Percentiles rank a stretch among this genome's conserved stretches.
These are phyloP conservation scores for Teratosphaeriaceae sp. DNA, from an alignment of 2,329 filamentous ascomycete species.

Conservation along the genomic window DNA sequence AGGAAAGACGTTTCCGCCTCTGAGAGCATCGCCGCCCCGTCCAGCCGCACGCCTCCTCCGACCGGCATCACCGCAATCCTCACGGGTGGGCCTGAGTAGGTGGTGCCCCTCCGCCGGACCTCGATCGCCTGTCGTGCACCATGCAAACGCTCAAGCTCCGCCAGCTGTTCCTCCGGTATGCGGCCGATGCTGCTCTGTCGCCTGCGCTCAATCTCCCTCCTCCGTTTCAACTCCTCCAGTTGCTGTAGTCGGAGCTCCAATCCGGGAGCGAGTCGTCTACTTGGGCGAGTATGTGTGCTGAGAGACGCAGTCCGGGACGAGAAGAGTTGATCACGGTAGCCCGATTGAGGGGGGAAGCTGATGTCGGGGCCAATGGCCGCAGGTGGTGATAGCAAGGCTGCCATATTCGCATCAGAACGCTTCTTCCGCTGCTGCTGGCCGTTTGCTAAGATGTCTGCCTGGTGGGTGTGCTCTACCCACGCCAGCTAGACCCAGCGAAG, in stretches of 20 bases:
- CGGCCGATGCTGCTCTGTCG: conserved; percentile 52
- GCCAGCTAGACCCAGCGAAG: too few relatives aligned
- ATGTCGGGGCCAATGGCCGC: neutral
- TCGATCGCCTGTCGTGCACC: conserved; percentile 40
- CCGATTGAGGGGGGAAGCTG: neutral
- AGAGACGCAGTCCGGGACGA: neutral
- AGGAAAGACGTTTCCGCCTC: conserved; percentile 33
- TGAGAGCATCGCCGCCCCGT: conserved; percentile 26
- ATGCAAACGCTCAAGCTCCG: conserved; percentile 62
- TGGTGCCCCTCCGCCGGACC: conserved; percentile 60
- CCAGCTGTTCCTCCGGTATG: conserved; percentile 63
- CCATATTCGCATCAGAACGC: neutral
- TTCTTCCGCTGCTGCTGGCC: neutral
- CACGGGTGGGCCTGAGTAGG: conserved; percentile 56
- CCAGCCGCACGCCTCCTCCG: conserved; percentile 23
- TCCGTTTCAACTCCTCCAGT: conserved; percentile 31
- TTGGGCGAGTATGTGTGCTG: conserved; percentile 30
- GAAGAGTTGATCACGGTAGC: neutral
- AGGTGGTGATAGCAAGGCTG: neutral
- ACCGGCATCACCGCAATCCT: conserved; percentile 22
- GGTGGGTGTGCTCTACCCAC: too few relatives aligned
- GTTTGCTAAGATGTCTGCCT: neutral
- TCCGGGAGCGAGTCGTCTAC: conserved; percentile 31
- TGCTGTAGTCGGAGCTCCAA: conserved; percentile 39
- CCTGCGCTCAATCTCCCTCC: conserved; percentile 28